A percentile compares a stretch with the other conserved stretches of the same genome.
Evolutionary conservation across 2,329 filamentous ascomycete species (phyloP).

Genomic region (Fusarium irregulare): DNA sequence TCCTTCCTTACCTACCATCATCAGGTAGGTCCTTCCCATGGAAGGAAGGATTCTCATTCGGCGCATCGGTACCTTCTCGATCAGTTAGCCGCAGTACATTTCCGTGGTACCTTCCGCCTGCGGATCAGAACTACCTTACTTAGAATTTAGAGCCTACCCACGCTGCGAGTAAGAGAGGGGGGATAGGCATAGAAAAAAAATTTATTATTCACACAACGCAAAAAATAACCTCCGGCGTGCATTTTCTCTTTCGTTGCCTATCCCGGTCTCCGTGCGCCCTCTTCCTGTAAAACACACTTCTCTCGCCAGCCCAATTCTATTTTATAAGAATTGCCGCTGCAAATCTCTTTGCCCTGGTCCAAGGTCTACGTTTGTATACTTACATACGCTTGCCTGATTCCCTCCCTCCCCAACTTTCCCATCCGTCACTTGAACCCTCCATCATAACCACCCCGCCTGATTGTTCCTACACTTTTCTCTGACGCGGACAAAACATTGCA

Average conservation of each 20-base stretch:
- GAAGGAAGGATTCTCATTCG: conserved; percentile 34
- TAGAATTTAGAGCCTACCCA: not conserved
- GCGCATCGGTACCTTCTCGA: conserved; percentile 37
- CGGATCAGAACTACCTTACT: conserved; percentile 18
- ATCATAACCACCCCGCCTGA: conserved; percentile 23
- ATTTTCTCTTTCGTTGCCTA: conserved; percentile 41
- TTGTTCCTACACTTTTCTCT: conserved; percentile 27
- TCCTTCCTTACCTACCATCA: not conserved
- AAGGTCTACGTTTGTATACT: not conserved
- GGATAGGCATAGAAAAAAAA: conserved; percentile 53
- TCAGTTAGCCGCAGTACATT: conserved; percentile 32
- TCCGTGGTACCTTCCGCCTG: conserved; percentile 24
- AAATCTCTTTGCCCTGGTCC: conserved; percentile 25
- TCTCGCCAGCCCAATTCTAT: conserved; percentile 46
- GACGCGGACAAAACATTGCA: conserved; percentile 29
- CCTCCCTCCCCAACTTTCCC: conserved; percentile 19
- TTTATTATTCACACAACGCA: conserved; percentile 56
- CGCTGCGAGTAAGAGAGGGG: conserved; percentile 38
- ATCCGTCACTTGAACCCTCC: conserved; percentile 9
- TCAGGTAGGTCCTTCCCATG: not conserved
- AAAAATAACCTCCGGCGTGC: conserved; percentile 51
- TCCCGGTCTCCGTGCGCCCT: conserved; percentile 44
- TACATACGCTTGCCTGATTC: conserved; percentile 9
- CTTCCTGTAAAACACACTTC: conserved; percentile 45
- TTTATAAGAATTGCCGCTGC: conserved; percentile 45